Percentiles rank a stretch among this genome's conserved stretches.
phyloP scores from a whole-genome alignment of 805 yeast genomes.

The Wickerhamomyces kurtzmanii region DNA sequence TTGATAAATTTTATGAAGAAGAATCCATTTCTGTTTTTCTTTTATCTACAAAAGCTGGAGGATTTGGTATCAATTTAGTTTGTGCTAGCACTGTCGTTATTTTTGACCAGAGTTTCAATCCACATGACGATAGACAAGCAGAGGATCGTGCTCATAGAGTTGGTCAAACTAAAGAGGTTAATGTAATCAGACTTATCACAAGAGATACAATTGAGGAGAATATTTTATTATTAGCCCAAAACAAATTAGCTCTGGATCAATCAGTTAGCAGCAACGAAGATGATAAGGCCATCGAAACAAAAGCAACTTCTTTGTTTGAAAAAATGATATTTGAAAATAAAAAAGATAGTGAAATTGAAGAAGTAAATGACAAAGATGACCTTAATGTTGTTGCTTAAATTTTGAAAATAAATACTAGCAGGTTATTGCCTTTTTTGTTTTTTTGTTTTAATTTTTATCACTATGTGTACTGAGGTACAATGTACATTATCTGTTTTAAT shows the following conservation, averaged over 20 bases:
- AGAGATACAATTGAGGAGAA: conserved; percentile 81
- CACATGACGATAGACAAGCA: conserved; percentile 98
- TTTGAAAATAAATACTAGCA: no score
- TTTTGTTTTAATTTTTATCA: no score
- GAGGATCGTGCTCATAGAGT: conserved; percentile 98
- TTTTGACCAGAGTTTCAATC: conserved; percentile 91
- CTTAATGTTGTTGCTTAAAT: no score
- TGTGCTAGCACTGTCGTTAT: conserved; percentile 91
- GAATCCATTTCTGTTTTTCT: conserved; percentile 75
- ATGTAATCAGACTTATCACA: conserved; percentile 66
- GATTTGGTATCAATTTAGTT: conserved; percentile 93
- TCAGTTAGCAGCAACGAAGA: conserved; percentile 20
- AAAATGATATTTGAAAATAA: conserved; percentile 28
- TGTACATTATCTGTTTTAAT: no score
- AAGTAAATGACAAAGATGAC: no score
- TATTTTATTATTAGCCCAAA: conserved; percentile 76
- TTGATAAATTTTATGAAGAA: conserved; percentile 83
- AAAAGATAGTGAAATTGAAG: no score
- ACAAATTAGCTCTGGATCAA: conserved; percentile 77
- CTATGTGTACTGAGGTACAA: no score
- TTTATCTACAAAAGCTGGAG: conserved; percentile 94
- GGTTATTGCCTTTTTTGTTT: no score
- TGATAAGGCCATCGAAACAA: conserved; percentile 16
- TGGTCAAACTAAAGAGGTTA: conserved; percentile 82
- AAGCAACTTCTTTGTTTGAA: conserved; percentile 21